phyloP scores from a whole-genome alignment of 805 yeast genomes.

The Candida broadrunensis region DNA sequence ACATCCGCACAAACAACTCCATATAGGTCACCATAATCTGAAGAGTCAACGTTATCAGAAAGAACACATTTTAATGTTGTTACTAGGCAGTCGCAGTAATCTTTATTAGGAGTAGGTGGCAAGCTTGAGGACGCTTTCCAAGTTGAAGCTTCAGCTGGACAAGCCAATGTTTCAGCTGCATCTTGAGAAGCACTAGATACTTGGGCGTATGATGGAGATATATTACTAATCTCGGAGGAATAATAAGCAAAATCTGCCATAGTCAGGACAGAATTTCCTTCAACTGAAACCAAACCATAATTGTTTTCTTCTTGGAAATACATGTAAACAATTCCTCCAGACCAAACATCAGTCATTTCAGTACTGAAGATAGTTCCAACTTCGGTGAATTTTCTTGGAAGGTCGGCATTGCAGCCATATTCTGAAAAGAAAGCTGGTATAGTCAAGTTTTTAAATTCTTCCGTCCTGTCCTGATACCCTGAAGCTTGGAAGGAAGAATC shows the following conservation, averaged over 20 bases:
- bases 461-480: constrained; percentile 70
- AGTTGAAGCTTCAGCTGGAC: constrained; percentile 53
- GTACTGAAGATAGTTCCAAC: constrained; percentile 62
- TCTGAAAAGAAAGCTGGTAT: constrained; percentile 84
- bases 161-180: constrained; percentile 57
- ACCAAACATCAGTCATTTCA: constrained; percentile 86
- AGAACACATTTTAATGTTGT: constrained; percentile 60
- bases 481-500: constrained; percentile 53
- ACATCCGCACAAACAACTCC: constrained; percentile 53
- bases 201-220: constrained; percentile 34
- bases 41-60: constrained; percentile 45
- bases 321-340: constrained; percentile 93
- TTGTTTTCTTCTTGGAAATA: constrained; percentile 80
- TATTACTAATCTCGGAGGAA: constrained; percentile 30
- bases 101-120: constrained; percentile 77
- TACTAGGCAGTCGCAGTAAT: constrained; percentile 62
- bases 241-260: constrained; percentile 53
- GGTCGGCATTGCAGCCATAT: constrained; percentile 76
- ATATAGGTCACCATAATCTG: constrained; percentile 61
- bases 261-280: constrained; percentile 51
- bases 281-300: constrained; percentile 72
- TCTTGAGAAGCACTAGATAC: constrained; percentile 36
- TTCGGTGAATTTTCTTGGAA: constrained; percentile 77
- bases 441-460: constrained; percentile 68
- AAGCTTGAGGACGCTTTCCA: constrained; percentile 69